Evolutionary conservation across 2,329 filamentous ascomycete genomes (phyloP).

Genomic region (Hypoxylon sp.): DNA sequence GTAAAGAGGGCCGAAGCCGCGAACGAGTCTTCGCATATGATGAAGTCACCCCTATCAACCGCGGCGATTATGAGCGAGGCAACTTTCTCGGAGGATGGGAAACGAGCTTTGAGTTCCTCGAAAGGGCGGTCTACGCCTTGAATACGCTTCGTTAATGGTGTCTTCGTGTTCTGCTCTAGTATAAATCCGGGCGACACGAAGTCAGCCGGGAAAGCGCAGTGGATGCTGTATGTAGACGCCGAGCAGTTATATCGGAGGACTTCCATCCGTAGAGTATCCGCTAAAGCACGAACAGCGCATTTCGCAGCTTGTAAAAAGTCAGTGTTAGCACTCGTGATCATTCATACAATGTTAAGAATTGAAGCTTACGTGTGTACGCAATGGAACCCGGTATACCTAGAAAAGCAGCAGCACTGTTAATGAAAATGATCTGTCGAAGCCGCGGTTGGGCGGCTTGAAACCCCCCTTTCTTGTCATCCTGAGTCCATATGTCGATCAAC

Average conservation of each 20-base stretch:
- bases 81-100: slow-evolving; percentile 47
- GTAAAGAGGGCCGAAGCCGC: slow-evolving; percentile 45
- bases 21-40: slow-evolving; percentile 45
- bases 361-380: slow-evolving; percentile 45
- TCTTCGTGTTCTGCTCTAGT: slow-evolving; percentile 51
- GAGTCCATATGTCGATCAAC: slow-evolving; percentile 46
- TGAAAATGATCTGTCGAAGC: slow-evolving; percentile 48
- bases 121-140: slow-evolving; percentile 43
- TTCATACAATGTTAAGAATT: not conserved
- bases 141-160: slow-evolving; percentile 50
- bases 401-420: slow-evolving; percentile 49
- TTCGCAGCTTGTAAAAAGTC: slow-evolving; percentile 41
- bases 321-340: not conserved
- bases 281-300: slow-evolving; percentile 44
- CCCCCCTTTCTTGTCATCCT: slow-evolving; percentile 41
- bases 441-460: slow-evolving; percentile 13
- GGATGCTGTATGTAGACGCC: slow-evolving; percentile 47
- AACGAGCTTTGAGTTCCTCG: slow-evolving; percentile 41
- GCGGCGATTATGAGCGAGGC: slow-evolving; percentile 45
- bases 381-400: slow-evolving; percentile 48
- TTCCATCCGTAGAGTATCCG: slow-evolving; percentile 52
- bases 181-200: slow-evolving; percentile 50
- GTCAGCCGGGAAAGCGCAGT: slow-evolving; percentile 49
- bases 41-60: slow-evolving; percentile 49
- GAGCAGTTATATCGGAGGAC: slow-evolving; percentile 43